A percentile compares a stretch with the other conserved stretches of the same genome.
Conservation (phyloP, 108 stramenopile genomes). For the Discostella stelligeroides region DNA sequence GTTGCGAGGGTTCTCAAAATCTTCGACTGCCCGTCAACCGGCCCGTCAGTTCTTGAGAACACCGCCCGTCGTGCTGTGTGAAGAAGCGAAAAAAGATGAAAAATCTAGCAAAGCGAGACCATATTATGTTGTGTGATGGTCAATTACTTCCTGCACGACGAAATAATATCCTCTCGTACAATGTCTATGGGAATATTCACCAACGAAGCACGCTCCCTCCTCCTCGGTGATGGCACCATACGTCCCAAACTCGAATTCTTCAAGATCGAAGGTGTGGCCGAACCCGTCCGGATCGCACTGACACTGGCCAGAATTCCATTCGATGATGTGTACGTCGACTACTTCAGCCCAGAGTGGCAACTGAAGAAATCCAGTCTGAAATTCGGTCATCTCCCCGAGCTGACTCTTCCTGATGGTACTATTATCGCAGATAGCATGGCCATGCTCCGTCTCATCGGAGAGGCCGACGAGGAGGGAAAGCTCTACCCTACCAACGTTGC, state of each 20-base stretch:
- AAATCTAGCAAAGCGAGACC: too few species aligned
- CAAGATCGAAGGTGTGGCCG: slow-evolving; percentile 69
- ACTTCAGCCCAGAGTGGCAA: slow-evolving; percentile 61
- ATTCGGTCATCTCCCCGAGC: slow-evolving; percentile 64
- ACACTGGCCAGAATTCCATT: slow-evolving; percentile 46
- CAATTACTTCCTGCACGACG: too few species aligned
- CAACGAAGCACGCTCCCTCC: slow-evolving; percentile 27
- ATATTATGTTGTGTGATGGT: too few species aligned
- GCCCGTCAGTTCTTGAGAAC: too few species aligned
- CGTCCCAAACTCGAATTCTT: slow-evolving; percentile 69
- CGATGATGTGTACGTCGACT: slow-evolving; percentile 61
- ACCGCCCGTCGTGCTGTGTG: too few species aligned
- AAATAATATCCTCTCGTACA: too few species aligned
- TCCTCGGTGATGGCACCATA: slow-evolving; percentile 24
- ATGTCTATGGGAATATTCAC: too few species aligned
- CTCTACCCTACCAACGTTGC: slow-evolving; percentile 57
- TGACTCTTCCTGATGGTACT: slow-evolving; percentile 60
- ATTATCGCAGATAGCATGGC: slow-evolving; percentile 57
- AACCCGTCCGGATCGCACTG: slow-evolving; percentile 61
- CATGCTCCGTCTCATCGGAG: slow-evolving; percentile 62
- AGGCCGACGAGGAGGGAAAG: slow-evolving; percentile 31
- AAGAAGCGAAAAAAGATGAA: too few species aligned
- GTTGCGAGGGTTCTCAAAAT: too few species aligned
- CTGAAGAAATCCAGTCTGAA: slow-evolving; percentile 63
- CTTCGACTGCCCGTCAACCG: too few species aligned